Base-by-base conservation (phyloP, 192 early-diverging fungal genomes). In the Dissophora globulifera region DNA sequence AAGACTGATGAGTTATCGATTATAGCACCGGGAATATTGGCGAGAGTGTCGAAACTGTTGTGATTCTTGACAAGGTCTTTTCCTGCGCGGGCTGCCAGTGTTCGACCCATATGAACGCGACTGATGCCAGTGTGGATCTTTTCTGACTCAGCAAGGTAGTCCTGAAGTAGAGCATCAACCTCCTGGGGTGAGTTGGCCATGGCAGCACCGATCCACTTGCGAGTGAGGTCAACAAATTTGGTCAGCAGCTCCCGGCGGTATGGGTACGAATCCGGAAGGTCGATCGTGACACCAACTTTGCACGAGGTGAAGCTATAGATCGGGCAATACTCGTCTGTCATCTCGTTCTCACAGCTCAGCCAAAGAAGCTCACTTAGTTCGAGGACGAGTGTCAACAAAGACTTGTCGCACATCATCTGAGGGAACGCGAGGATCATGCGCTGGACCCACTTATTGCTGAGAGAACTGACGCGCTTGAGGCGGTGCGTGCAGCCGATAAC, bases 321-420 rank as follows among this genome's bases (percentile, higher is more conserved):
- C 15, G 92, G 90, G 29, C 82, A 91, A 70, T 90, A 93, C 81
- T 94, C 90, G 56, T 91, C 90, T 31, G 88, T 85, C 61, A 92
- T 83, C 83, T 91, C 93, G 26, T 87, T 88, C 64, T 90, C 88
- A 65, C 91, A 90, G 57, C 89, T 88, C 46, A 83, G 70, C 95
- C 91, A 97, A 35, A 91, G 75, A 15, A 92, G 82, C 62, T 92
- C 90, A 16, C 95, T 85, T 13, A 96, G 69, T 79, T 99, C 97
- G 23, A 99, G 78, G 56, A 96, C 83, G 16, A 90, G 83, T 38
- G 82, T 84, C 13, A 95, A 53, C 2, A 90, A 79, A 4, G 78
- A 64, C 46, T 85, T 84, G 79, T 97, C 91, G 51, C 92, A 92
- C 46, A 99, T 87, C 1, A 94, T 74, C 51, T 89, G 88, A 40